phyloP scores from a whole-genome alignment of 2,329 filamentous ascomycete species.

The Ceratocystis papillata region DNA sequence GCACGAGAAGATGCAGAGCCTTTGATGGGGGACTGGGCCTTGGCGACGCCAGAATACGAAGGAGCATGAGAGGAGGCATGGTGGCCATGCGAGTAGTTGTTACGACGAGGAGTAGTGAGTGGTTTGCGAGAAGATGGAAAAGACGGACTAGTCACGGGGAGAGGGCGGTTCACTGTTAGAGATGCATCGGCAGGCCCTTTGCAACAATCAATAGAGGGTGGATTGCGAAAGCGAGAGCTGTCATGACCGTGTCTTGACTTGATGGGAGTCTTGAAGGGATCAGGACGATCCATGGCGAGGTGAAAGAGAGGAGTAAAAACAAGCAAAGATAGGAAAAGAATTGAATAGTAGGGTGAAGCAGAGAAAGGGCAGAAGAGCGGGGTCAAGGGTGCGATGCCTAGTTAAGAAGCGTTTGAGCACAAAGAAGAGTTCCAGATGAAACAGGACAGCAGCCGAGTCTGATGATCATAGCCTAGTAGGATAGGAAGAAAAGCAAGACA shows the following conservation, averaged over 20 bases:
- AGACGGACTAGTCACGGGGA: background rate
- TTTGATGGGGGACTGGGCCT: background rate
- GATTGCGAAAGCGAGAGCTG: background rate
- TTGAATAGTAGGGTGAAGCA: background rate
- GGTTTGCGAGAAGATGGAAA: background rate
- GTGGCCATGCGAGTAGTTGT: background rate
- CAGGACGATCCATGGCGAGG: background rate
- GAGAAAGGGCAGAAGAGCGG: background rate
- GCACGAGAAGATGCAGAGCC: background rate
- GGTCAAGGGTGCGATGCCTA: too few relatives aligned
- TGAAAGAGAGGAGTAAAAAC: background rate
- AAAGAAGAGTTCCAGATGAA: too few relatives aligned
- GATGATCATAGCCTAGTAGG: too few relatives aligned
- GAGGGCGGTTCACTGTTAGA: background rate
- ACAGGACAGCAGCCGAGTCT: too few relatives aligned
- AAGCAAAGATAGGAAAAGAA: background rate
- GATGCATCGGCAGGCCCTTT: background rate
- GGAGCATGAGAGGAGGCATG: background rate
- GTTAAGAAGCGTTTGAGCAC: too few relatives aligned
- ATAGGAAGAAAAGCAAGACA: too few relatives aligned
- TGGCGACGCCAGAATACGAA: background rate
- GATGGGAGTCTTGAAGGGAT: constrained; percentile 6
- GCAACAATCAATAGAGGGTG: background rate
- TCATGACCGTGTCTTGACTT: background rate
- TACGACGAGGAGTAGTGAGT: constrained; percentile 3